phyloP scores from a whole-genome alignment of 192 early-diverging fungal genomes.

The Coemansia sp. region DNA sequence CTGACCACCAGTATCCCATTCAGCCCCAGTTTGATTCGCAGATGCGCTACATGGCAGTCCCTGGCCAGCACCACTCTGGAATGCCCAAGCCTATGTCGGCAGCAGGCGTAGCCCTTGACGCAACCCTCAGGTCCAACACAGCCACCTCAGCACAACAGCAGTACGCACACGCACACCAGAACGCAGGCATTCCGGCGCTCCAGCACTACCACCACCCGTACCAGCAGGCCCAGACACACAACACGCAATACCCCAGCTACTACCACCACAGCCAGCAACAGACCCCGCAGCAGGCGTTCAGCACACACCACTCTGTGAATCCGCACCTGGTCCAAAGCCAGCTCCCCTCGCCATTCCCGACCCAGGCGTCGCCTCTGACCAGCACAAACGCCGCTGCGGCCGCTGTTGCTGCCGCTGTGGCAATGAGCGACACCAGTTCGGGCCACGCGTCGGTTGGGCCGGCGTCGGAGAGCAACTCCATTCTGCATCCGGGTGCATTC shows the following conservation, averaged over 20 bases:
- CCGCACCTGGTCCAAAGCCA: conserved; percentile 22
- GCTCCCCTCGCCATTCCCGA: conserved; percentile 30
- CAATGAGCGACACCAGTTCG: conserved; percentile 26
- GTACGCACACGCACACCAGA: neutral
- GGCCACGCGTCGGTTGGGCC: conserved; percentile 18
- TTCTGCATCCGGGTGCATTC: conserved; percentile 24
- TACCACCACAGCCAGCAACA: conserved; percentile 9
- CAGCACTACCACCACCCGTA: conserved; percentile 7
- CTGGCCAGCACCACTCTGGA: conserved; percentile 33
- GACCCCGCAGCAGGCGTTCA: conserved; percentile 5
- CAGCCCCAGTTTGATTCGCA: conserved; percentile 37
- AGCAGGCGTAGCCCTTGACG: conserved; percentile 16
- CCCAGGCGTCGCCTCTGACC: conserved; percentile 14
- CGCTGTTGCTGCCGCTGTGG: conserved; percentile 20
- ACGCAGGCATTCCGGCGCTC: neutral
- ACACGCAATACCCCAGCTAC: conserved; percentile 2
- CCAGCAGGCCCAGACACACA: conserved; percentile 6
- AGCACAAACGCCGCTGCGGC: too few relatives aligned
- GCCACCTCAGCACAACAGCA: conserved; percentile 11
- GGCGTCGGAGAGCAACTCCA: conserved; percentile 9
- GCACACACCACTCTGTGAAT: conserved; percentile 17
- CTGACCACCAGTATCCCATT: conserved; percentile 23
- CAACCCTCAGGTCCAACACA: conserved; percentile 29
- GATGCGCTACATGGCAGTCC: conserved; percentile 51
- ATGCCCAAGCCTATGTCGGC: conserved; percentile 18